phyloP scores from a whole-genome alignment of 371 early-diverging fungal genomes.

The Ordospora colligata region DNA sequence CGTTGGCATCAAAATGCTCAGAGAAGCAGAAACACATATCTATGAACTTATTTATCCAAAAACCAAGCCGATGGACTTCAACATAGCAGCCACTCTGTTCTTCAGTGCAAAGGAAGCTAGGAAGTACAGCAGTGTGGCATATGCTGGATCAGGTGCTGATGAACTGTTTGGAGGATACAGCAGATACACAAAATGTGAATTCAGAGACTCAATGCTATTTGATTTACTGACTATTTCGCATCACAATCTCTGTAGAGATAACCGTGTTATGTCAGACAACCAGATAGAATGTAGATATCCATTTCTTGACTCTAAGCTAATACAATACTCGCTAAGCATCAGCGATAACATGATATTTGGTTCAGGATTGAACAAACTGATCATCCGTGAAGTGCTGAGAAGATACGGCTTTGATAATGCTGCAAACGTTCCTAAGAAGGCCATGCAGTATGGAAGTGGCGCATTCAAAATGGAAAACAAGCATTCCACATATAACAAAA shows the following conservation, averaged over 20 bases:
- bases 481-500: background rate
- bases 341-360: background rate
- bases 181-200: conserved; percentile 23
- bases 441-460: conserved; percentile 54
- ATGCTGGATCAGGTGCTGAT: conserved; percentile 52
- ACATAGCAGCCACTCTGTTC: conserved; percentile 39
- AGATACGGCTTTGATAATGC: conserved; percentile 17
- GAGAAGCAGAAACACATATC: conserved; percentile 4
- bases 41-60: conserved; percentile 40
- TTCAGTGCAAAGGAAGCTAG: conserved; percentile 33
- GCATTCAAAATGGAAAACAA: conserved; percentile 16
- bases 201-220: conserved; percentile 29
- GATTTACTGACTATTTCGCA: conserved; percentile 39
- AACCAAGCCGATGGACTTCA: conserved; percentile 38
- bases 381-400: conserved; percentile 38
- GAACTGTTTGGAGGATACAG: conserved; percentile 55
- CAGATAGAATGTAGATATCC: conserved; percentile 43
- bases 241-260: conserved; percentile 50
- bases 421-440: conserved; percentile 36
- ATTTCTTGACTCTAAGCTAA: conserved; percentile 38
- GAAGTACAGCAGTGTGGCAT: conserved; percentile 21
- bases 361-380: conserved; percentile 21
- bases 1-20: conserved; percentile 14
- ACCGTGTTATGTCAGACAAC: conserved; percentile 33
- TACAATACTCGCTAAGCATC: conserved; percentile 21